Percentiles rank a stretch among this genome's conserved stretches.
phyloP scores from a whole-genome alignment of 2,329 filamentous ascomycete genomes.

The Beauveria sp. region DNA sequence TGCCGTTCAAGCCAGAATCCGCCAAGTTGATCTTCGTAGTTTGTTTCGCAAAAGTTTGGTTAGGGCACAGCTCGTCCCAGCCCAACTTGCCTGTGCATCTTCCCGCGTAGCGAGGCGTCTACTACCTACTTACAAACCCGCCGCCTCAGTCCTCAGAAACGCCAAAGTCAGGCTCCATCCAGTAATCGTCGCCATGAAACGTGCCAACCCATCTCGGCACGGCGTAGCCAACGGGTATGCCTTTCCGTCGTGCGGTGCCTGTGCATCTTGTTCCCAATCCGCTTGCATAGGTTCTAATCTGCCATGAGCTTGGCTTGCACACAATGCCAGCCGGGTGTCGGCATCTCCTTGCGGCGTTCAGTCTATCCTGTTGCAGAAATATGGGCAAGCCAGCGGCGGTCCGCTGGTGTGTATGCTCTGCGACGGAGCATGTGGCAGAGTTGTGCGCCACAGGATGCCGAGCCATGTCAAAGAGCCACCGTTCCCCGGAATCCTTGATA shows the following conservation, averaged over 20 bases:
- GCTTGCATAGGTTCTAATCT: background rate
- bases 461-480: background rate
- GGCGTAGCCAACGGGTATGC: background rate
- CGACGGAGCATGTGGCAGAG: slow-evolving; percentile 1
- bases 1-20: background rate
- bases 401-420: background rate
- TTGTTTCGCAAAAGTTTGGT: slow-evolving; percentile 4
- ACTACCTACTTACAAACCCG: background rate
- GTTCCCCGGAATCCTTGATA: background rate
- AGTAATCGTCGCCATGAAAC: slow-evolving; percentile 1
- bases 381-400: background rate
- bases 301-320: background rate
- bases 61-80: background rate
- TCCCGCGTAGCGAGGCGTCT: no score
- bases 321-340: background rate
- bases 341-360: slow-evolving; percentile 5
- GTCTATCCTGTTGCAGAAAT: slow-evolving; percentile 4
- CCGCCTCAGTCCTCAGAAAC: background rate
- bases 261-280: background rate
- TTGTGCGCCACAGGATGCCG: background rate
- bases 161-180: background rate
- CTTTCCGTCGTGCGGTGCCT: background rate
- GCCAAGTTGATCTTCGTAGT: background rate
- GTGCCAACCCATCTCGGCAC: slow-evolving; percentile 5
- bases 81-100: background rate